Conservation (phyloP, 2,329 filamentous ascomycete species). For the Rasamsonia emersonii region DNA sequence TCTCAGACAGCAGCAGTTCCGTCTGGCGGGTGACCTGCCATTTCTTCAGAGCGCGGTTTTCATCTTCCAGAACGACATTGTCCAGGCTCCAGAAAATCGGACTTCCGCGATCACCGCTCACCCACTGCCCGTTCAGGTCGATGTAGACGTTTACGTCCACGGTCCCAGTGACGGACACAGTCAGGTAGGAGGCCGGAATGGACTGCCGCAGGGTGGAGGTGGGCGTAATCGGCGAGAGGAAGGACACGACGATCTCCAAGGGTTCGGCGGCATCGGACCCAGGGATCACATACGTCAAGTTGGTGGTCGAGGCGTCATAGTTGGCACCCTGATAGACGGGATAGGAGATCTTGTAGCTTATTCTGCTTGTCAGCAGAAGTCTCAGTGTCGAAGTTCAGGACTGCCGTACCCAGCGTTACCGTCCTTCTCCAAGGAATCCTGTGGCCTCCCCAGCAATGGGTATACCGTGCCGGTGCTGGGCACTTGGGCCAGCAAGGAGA, state of each 20-base stretch:
- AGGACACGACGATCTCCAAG: slow-evolving; percentile 52
- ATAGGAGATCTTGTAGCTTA: slow-evolving; percentile 51
- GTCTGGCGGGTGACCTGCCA: slow-evolving; percentile 35
- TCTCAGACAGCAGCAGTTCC: slow-evolving; percentile 67
- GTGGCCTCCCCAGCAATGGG: slow-evolving; percentile 56
- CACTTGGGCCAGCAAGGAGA: slow-evolving; percentile 55
- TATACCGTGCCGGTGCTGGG: slow-evolving; percentile 53
- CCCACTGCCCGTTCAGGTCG: slow-evolving; percentile 70
- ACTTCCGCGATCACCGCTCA: slow-evolving; percentile 63
- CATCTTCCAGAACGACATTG: slow-evolving; percentile 30
- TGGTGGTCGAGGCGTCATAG: slow-evolving; percentile 63
- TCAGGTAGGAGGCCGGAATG: slow-evolving; percentile 73
- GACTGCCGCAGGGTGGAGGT: slow-evolving; percentile 72
- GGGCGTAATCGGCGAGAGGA: slow-evolving; percentile 69
- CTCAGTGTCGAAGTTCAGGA: slow-evolving; percentile 4
- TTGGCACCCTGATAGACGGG: slow-evolving; percentile 52
- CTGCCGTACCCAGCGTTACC: slow-evolving; percentile 27
- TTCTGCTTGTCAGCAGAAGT: slow-evolving; percentile 6
- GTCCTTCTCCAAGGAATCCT: slow-evolving; percentile 47
- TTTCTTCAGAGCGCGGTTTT: slow-evolving; percentile 23
- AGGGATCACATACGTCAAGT: slow-evolving; percentile 56
- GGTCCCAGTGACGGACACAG: slow-evolving; percentile 58
- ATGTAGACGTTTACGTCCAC: slow-evolving; percentile 56
- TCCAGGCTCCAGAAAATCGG: slow-evolving; percentile 62
- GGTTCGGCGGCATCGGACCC: slow-evolving; percentile 26